Evolutionary conservation across 176 grass and related monocot genomes (phyloP).

Genomic region (Oropetium thomaeum): DNA sequence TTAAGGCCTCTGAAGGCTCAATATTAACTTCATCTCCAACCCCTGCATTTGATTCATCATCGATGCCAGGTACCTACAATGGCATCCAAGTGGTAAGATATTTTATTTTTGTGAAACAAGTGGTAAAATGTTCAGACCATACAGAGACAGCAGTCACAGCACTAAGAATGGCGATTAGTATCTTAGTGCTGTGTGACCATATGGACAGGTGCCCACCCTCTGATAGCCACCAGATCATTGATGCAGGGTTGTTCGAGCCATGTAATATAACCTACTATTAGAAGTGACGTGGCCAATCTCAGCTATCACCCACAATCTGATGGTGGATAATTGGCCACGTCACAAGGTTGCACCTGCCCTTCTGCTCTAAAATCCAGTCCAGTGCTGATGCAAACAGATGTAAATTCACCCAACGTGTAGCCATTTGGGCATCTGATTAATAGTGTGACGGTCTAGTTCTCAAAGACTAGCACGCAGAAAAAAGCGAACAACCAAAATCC

Average conservation of each 20-base stretch:
- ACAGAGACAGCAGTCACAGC: no score
- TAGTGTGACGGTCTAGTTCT: not conserved
- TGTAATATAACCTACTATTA: no score
- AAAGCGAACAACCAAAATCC: not conserved
- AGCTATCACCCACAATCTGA: no score
- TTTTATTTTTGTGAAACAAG: no score
- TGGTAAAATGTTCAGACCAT: constrained; percentile 7
- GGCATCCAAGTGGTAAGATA: not conserved
- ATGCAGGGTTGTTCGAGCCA: no score
- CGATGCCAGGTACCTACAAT: constrained; percentile 44
- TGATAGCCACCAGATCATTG: no score
- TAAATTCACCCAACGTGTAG: not conserved
- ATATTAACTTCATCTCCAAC: constrained; percentile 32
- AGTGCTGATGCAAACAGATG: no score
- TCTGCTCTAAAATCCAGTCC: no score
- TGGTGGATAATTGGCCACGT: no score
- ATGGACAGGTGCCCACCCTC: not conserved
- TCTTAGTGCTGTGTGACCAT: not conserved
- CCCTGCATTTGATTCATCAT: constrained; percentile 16
- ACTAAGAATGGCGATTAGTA: not conserved
- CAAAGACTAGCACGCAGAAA: constrained; percentile 5
- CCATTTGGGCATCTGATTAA: constrained; percentile 10
- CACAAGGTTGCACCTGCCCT: no score
- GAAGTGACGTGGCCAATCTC: no score
- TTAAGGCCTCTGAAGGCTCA: constrained; percentile 2